phyloP scores from a whole-genome alignment of 2,329 filamentous ascomycete species.

The Rhynchosporium secalis region DNA sequence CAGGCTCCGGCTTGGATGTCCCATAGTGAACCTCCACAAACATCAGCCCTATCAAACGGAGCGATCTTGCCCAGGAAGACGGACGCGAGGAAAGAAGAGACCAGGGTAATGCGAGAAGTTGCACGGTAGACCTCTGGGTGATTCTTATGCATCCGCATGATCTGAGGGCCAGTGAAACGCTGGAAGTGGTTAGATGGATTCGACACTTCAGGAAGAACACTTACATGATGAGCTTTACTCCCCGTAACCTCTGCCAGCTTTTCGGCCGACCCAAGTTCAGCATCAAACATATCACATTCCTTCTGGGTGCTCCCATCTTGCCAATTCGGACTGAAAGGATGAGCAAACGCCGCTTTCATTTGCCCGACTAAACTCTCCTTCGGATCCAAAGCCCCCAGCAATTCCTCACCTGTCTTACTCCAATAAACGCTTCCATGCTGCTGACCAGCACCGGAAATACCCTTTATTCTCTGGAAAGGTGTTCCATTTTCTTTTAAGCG shows the following conservation, averaged over 20 bases:
- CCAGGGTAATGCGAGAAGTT: conserved; percentile 84
- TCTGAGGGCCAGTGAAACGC: conserved; percentile 97
- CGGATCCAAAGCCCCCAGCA: conserved; percentile 62
- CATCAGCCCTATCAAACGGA: conserved; percentile 90
- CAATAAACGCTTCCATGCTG: conserved; percentile 98
- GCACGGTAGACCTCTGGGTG: conserved; percentile 78
- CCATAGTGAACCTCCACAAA: conserved; percentile 84
- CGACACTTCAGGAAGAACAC: conserved; percentile 38
- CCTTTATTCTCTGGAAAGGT: conserved; percentile 73
- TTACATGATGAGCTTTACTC: conserved; percentile 90
- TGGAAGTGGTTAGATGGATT: conserved; percentile 40
- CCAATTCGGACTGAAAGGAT: conserved; percentile 93
- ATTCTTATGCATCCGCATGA: conserved; percentile 80
- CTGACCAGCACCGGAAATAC: conserved; percentile 89
- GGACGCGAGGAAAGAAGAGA: conserved; percentile 93
- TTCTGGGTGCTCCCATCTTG: conserved; percentile 93
- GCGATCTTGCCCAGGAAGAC: conserved; percentile 83
- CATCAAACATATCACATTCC: conserved; percentile 89
- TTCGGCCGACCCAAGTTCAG: conserved; percentile 62
- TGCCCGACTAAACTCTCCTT: conserved; percentile 68
- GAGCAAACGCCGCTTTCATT: conserved; percentile 70
- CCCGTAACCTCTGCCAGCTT: conserved; percentile 78
- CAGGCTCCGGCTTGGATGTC: conserved; percentile 75
- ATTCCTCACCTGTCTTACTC: conserved; percentile 66
- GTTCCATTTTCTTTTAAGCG: conserved; percentile 69